Evolutionary conservation across 371 early-diverging fungal species (phyloP).

Genomic region (Mitosporidium daphniae): DNA sequence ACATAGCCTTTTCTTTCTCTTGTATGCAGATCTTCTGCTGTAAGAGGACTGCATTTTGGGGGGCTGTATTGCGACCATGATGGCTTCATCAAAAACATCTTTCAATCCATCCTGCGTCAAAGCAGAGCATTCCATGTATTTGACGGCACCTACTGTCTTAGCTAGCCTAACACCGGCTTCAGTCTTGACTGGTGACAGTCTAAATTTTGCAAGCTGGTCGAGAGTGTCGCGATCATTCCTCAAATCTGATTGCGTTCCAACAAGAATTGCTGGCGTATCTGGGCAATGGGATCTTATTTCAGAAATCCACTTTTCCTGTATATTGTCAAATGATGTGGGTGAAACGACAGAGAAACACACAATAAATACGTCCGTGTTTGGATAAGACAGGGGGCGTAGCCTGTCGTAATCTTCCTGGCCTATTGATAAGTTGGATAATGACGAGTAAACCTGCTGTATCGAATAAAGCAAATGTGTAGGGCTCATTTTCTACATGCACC

Average conservation of each 20-base stretch:
- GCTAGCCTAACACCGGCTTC: conserved; percentile 48
- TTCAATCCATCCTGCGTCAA: conserved; percentile 79
- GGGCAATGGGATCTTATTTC: conserved; percentile 79
- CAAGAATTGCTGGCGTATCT: conserved; percentile 62
- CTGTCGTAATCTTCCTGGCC: conserved; percentile 48
- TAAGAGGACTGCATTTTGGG: conserved; percentile 11
- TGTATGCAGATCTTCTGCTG: too few species aligned
- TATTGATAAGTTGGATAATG: too few species aligned
- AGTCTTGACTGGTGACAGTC: conserved; percentile 53
- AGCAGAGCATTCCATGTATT: conserved; percentile 90
- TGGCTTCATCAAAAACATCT: conserved; percentile 86
- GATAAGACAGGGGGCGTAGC: conserved; percentile 36
- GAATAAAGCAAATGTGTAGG: conserved; percentile 53
- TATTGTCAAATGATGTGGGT: conserved; percentile 34
- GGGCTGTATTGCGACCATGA: conserved; percentile 44
- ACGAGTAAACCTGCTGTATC: conserved; percentile 91
- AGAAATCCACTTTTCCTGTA: conserved; percentile 50
- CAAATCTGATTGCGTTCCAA: conserved; percentile 90
- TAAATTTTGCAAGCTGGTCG: conserved; percentile 39
- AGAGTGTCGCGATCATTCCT: conserved; percentile 56
- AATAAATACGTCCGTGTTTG: conserved; percentile 49
- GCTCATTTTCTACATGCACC: conserved; percentile 76
- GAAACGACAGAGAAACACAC: conserved; percentile 39
- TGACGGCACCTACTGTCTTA: conserved; percentile 51
- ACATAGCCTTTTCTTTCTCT: too few species aligned